phyloP scores from a whole-genome alignment of 2,329 filamentous ascomycete species.

The Paramyrothecium roridum region DNA sequence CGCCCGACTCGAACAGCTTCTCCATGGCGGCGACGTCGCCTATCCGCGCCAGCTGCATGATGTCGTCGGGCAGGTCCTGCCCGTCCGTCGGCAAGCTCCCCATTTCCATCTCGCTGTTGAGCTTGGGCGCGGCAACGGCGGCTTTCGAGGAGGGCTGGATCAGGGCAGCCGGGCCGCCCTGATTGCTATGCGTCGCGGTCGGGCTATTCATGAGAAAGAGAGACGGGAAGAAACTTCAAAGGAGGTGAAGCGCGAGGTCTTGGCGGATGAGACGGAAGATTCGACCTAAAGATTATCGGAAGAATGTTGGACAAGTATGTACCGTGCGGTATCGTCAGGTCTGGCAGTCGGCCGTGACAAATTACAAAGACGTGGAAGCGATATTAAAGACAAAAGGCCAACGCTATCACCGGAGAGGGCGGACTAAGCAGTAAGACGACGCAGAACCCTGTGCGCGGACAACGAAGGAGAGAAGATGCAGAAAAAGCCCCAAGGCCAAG shows the following conservation, averaged over 20 bases:
- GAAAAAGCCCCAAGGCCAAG: not conserved
- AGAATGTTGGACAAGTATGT: not conserved
- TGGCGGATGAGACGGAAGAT: not conserved
- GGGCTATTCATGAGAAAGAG: conserved; percentile 37
- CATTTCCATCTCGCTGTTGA: conserved; percentile 57
- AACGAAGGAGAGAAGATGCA: not conserved
- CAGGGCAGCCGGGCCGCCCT: conserved; percentile 39
- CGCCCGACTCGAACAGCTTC: conserved; percentile 80
- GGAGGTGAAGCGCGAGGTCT: not conserved
- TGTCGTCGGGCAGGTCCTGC: conserved; percentile 59
- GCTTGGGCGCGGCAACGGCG: conserved; percentile 48
- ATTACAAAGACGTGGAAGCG: not conserved
- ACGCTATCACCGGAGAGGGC: not conserved
- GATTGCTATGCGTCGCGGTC: conserved; percentile 28
- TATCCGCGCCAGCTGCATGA: conserved; percentile 91
- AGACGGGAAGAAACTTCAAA: not conserved
- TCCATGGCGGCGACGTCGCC: conserved; percentile 86
- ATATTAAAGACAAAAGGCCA: not conserved
- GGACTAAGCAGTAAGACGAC: not conserved
- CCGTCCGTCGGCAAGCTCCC: conserved; percentile 42
- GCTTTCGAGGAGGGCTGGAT: conserved; percentile 55
- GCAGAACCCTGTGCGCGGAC: not conserved
- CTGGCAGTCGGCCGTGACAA: not conserved
- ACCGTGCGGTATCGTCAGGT: not conserved
- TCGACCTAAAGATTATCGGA: not conserved